These are phyloP conservation scores for Backusella sp. DNA, from an alignment of 192 early-diverging fungal genomes.

Conservation along the genomic window DNA sequence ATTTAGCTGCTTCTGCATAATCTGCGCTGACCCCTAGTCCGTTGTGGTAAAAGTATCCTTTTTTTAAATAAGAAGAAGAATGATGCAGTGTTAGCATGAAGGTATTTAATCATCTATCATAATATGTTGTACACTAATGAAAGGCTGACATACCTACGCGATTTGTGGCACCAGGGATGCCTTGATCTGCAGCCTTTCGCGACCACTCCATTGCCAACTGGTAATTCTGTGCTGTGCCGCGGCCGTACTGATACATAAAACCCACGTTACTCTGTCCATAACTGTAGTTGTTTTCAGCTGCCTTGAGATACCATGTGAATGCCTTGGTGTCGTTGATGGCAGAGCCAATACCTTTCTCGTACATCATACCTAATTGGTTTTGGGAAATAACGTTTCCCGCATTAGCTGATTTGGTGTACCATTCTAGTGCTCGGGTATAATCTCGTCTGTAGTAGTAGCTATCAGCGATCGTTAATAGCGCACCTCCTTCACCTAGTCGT, in stretches of 20 bases:
- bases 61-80: too few species aligned
- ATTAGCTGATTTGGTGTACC: slow-evolving; percentile 35
- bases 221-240: slow-evolving; percentile 38
- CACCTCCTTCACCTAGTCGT: background rate
- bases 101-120: too few species aligned
- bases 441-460: background rate
- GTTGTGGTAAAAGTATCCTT: slow-evolving; percentile 60
- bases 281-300: slow-evolving; percentile 69
- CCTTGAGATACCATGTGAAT: slow-evolving; percentile 60
- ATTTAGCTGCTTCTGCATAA: slow-evolving; percentile 48
- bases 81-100: too few species aligned
- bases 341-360: background rate
- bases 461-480: background rate
- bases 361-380: slow-evolving; percentile 17
- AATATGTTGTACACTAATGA: too few species aligned
- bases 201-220: slow-evolving; percentile 47
- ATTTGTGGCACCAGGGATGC: slow-evolving; percentile 54
- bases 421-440: background rate
- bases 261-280: slow-evolving; percentile 84
- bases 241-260: slow-evolving; percentile 71
- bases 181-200: slow-evolving; percentile 42
- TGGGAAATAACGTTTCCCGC: slow-evolving; percentile 53
- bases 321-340: slow-evolving; percentile 52
- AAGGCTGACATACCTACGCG: too few species aligned
- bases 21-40: slow-evolving; percentile 51